phyloP scores from a whole-genome alignment of 2,329 filamentous ascomycete species.

The Hypomyces perniciosus region DNA sequence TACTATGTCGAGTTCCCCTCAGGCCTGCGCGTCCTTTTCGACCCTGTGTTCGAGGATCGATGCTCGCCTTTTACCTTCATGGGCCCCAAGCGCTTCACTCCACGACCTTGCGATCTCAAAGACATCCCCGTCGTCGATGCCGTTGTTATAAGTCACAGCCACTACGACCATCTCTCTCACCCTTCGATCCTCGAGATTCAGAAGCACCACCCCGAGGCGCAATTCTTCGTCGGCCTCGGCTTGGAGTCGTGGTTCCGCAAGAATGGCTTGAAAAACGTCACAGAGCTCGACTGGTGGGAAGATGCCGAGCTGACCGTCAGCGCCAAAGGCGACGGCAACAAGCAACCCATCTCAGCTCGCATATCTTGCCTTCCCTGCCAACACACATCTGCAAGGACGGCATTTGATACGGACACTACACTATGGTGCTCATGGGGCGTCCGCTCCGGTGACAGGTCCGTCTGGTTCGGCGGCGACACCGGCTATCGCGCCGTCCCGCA shows the following conservation, averaged over 20 bases:
- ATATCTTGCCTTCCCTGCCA: slow-evolving; percentile 80
- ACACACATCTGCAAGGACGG: slow-evolving; percentile 65
- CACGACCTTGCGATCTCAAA: slow-evolving; percentile 66
- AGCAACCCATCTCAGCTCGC: slow-evolving; percentile 54
- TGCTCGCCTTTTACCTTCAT: slow-evolving; percentile 70
- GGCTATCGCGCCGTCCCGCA: slow-evolving; percentile 76
- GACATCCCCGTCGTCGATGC: slow-evolving; percentile 74
- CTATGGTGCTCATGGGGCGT: slow-evolving; percentile 89
- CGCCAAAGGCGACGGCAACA: slow-evolving; percentile 25
- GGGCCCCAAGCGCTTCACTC: slow-evolving; percentile 72
- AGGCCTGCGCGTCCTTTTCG: slow-evolving; percentile 83
- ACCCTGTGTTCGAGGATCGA: slow-evolving; percentile 85
- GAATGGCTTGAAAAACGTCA: slow-evolving; percentile 67
- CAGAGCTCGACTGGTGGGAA: slow-evolving; percentile 95
- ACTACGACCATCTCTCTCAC: slow-evolving; percentile 88
- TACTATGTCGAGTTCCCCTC: slow-evolving; percentile 86
- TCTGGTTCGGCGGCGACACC: slow-evolving; percentile 88
- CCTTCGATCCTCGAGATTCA: slow-evolving; percentile 66
- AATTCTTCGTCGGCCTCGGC: slow-evolving; percentile 83
- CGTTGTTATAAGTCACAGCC: slow-evolving; percentile 79
- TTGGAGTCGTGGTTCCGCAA: slow-evolving; percentile 75
- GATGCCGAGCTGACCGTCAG: slow-evolving; percentile 64
- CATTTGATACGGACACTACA: slow-evolving; percentile 66
- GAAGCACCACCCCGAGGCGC: slow-evolving; percentile 65
- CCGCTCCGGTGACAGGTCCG: slow-evolving; percentile 63